Percentiles rank a stretch among this genome's conserved stretches.
Conservation (phyloP, 1,284 basidiomycete genomes). For the Caloboletus inedulis region DNA sequence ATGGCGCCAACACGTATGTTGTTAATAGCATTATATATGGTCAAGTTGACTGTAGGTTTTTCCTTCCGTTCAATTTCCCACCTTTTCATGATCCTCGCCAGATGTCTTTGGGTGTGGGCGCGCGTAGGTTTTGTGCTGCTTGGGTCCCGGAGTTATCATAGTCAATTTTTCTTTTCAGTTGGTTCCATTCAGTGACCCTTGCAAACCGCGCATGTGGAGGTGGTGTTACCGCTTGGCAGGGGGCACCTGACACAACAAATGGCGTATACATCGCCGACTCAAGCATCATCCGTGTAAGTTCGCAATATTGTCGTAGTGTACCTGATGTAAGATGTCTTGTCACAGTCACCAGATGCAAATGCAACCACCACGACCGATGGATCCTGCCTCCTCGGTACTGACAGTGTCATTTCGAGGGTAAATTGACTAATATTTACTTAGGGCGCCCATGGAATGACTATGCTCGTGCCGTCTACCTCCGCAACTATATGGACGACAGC, state of each 20-base stretch:
- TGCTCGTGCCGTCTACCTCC: conserved; percentile 52
- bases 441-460: conserved; percentile 65
- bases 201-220: conserved; percentile 64
- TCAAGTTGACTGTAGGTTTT: conserved; percentile 55
- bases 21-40: conserved; percentile 62
- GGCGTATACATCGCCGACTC: conserved; percentile 62
- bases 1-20: conserved; percentile 57
- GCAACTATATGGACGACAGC: conserved; percentile 59
- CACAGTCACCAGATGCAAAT: conserved; percentile 60
- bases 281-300: conserved; percentile 54
- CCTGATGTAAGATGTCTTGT: conserved; percentile 25
- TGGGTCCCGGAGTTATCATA: conserved; percentile 22
- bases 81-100: conserved; percentile 24
- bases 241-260: conserved; percentile 40
- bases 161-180: conserved; percentile 36
- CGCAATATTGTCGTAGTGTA: conserved; percentile 45
- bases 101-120: conserved; percentile 58
- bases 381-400: conserved; percentile 50
- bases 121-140: conserved; percentile 38
- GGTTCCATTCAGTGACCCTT: conserved; percentile 58
- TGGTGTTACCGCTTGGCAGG: conserved; percentile 60
- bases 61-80: conserved; percentile 11
- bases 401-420: background rate
- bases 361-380: conserved; percentile 43
- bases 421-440: conserved; percentile 16